A percentile compares a stretch with the other conserved stretches of the same genome.
phyloP scores from a whole-genome alignment of 2,329 filamentous ascomycete species.

The Neonectria punicea region DNA sequence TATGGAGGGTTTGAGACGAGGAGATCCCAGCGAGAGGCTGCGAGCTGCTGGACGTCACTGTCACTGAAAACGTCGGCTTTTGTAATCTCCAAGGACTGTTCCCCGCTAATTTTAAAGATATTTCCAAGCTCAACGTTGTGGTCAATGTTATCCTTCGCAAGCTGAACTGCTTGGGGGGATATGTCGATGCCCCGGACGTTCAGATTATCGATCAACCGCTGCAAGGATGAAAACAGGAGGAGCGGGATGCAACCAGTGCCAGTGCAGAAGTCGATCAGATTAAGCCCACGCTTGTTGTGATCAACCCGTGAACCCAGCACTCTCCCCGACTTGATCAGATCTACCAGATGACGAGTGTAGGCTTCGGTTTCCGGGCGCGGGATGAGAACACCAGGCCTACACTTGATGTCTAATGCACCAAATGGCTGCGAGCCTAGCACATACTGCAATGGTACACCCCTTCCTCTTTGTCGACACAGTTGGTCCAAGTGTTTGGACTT shows the following conservation, averaged over 20 bases:
- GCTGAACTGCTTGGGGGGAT: slow-evolving; percentile 69
- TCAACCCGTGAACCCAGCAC: slow-evolving; percentile 25
- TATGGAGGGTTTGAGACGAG: slow-evolving; percentile 93
- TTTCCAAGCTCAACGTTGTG: slow-evolving; percentile 55
- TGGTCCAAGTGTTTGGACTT: slow-evolving; percentile 44
- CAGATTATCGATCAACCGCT: slow-evolving; percentile 52
- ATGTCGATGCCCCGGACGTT: slow-evolving; percentile 79
- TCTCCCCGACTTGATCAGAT: slow-evolving; percentile 49
- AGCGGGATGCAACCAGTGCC: slow-evolving; percentile 92
- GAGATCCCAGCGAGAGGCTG: slow-evolving; percentile 63
- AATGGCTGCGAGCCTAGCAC: slow-evolving; percentile 90
- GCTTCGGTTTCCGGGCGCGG: slow-evolving; percentile 83
- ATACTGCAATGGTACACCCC: slow-evolving; percentile 86
- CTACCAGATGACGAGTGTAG: slow-evolving; percentile 68
- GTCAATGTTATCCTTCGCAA: slow-evolving; percentile 73
- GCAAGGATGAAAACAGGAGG: slow-evolving; percentile 73
- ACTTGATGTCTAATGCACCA: slow-evolving; percentile 82
- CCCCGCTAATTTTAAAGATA: slow-evolving; percentile 29
- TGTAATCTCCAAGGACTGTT: slow-evolving; percentile 55
- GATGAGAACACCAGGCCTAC: slow-evolving; percentile 82
- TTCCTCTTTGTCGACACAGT: slow-evolving; percentile 61
- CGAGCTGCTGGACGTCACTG: slow-evolving; percentile 46
- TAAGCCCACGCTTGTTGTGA: slow-evolving; percentile 51
- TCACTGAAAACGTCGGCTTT: slow-evolving; percentile 62
- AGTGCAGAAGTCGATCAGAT: slow-evolving; percentile 86